Evolutionary conservation across 805 yeast genomes (phyloP).

Genomic region (Suhomyces vadensis): DNA sequence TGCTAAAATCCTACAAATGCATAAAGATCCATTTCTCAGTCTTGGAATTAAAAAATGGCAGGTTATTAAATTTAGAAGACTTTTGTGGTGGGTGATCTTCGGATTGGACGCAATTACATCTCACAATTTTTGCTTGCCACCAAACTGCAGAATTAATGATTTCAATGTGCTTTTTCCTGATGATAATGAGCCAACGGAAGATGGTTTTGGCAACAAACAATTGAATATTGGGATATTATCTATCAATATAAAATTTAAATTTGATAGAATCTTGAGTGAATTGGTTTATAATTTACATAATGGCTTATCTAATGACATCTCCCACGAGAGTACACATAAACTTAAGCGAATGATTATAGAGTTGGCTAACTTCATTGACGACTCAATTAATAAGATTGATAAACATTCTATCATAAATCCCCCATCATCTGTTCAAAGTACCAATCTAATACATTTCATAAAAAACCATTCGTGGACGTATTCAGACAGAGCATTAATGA

Average conservation of each 20-base stretch:
- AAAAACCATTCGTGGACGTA: slow-evolving; percentile 50
- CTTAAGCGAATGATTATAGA: slow-evolving; percentile 51
- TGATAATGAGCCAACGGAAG: slow-evolving; percentile 41
- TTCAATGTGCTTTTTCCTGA: slow-evolving; percentile 59
- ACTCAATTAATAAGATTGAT: slow-evolving; percentile 45
- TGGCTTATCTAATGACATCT: slow-evolving; percentile 43
- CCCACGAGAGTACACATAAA: slow-evolving; percentile 42
- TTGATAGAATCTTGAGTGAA: slow-evolving; percentile 52
- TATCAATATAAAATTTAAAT: slow-evolving; percentile 55
- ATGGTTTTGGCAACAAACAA: slow-evolving; percentile 32
- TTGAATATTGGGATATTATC: slow-evolving; percentile 50
- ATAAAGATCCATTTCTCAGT: slow-evolving; percentile 59
- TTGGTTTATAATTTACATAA: slow-evolving; percentile 53
- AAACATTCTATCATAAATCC: slow-evolving; percentile 34
- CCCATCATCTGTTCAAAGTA: slow-evolving; percentile 40
- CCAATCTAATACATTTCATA: slow-evolving; percentile 49
- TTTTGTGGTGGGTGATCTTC: slow-evolving; percentile 70
- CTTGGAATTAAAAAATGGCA: slow-evolving; percentile 50
- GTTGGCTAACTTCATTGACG: slow-evolving; percentile 50
- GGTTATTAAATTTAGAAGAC: slow-evolving; percentile 52
- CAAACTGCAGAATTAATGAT: slow-evolving; percentile 52
- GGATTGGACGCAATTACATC: slow-evolving; percentile 59
- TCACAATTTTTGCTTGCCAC: slow-evolving; percentile 55
- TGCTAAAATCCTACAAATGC: slow-evolving; percentile 55
- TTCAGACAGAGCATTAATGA: slow-evolving; percentile 54